Conservation (phyloP, 2,329 filamentous ascomycete genomes). For the Aspergillus niger region DNA sequence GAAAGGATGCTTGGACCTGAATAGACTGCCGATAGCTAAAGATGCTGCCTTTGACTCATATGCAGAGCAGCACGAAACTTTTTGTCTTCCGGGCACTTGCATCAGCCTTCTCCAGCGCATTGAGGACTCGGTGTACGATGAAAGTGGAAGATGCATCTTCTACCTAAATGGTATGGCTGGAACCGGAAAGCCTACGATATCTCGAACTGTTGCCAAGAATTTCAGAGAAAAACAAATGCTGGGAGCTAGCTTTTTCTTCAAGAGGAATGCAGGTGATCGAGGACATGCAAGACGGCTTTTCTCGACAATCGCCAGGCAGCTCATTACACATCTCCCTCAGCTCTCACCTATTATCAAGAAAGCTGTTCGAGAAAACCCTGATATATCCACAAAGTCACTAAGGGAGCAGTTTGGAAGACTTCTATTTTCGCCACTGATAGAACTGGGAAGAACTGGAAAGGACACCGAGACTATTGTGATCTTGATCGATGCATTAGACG, state of each 20-base stretch:
- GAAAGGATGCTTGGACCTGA: no score
- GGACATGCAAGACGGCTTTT: slow-evolving; percentile 41
- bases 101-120: no score
- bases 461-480: slow-evolving; percentile 9
- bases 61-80: no score
- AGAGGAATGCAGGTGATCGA: slow-evolving; percentile 44
- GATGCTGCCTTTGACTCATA: no score
- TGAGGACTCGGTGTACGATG: no score
- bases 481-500: slow-evolving; percentile 33
- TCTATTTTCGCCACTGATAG: slow-evolving; percentile 29
- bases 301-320: slow-evolving; percentile 32
- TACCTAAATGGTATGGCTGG: slow-evolving; percentile 44
- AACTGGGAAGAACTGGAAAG: no score
- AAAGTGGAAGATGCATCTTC: slow-evolving; percentile 28
- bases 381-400: slow-evolving; percentile 28
- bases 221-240: slow-evolving; percentile 25
- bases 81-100: no score
- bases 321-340: slow-evolving; percentile 27
- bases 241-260: slow-evolving; percentile 51
- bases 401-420: slow-evolving; percentile 30
- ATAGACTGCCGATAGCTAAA: no score
- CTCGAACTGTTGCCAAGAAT: slow-evolving; percentile 36
- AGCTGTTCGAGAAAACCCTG: slow-evolving; percentile 25
- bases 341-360: slow-evolving; percentile 18
- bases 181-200: slow-evolving; percentile 33